Percentiles rank a stretch among this genome's conserved stretches.
These are phyloP conservation scores for Zalaria sp. DNA, from an alignment of 2,329 filamentous ascomycete species.

Conservation along the genomic window DNA sequence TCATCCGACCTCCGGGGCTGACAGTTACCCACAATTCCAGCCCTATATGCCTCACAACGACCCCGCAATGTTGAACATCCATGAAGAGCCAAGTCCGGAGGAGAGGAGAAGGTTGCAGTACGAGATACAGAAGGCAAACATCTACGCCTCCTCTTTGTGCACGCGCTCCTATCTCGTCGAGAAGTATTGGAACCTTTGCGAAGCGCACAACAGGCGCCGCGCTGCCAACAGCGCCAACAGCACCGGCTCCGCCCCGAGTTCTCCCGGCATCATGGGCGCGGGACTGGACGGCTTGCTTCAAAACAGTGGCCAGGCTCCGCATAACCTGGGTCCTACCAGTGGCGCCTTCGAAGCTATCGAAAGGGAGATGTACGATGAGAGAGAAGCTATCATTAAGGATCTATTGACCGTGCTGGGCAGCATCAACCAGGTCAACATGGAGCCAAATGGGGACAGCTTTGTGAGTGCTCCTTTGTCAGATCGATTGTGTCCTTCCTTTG, in stretches of 20 bases:
- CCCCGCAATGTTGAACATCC: constrained; percentile 11
- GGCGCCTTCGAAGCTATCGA: constrained; percentile 35
- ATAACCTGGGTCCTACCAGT: constrained; percentile 18
- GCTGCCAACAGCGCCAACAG: constrained; percentile 20
- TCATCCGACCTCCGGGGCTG: constrained; percentile 11
- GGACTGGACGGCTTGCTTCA: constrained; percentile 20
- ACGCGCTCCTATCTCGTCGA: constrained; percentile 78
- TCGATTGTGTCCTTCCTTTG: constrained; percentile 3
- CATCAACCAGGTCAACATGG: constrained; percentile 75
- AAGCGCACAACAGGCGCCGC: constrained; percentile 40
- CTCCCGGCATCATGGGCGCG: constrained; percentile 19
- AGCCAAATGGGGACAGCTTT: constrained; percentile 52
- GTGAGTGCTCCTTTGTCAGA: constrained; percentile 28
- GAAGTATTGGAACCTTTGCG: constrained; percentile 66
- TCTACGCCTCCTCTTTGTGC: constrained; percentile 67
- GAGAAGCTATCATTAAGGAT: constrained; percentile 69
- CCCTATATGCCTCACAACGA: constrained; percentile 15
- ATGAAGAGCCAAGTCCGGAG: constrained; percentile 19
- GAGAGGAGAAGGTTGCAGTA: constrained; percentile 46
- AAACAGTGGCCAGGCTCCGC: constrained; percentile 3
- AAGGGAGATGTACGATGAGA: constrained; percentile 56
- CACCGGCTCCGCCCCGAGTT: constrained; percentile 15
- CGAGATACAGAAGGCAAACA: constrained; percentile 86
- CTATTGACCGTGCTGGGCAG: constrained; percentile 60
- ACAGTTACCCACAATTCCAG: constrained; percentile 11